Conservation (phyloP, 495 filamentous ascomycete genomes). For the Penicillium turbatum region DNA sequence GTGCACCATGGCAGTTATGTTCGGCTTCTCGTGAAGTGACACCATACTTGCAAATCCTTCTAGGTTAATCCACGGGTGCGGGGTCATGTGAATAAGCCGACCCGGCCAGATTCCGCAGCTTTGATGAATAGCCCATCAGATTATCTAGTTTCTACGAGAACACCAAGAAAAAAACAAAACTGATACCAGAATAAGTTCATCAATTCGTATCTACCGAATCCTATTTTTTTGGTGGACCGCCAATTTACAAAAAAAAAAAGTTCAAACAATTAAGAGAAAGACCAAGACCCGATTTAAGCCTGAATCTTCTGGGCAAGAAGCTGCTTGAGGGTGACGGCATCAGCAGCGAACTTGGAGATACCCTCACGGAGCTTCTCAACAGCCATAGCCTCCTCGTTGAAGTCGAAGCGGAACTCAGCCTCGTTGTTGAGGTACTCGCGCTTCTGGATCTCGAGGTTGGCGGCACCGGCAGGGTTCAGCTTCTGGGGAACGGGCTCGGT, state of each 20-base stretch:
- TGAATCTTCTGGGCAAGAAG: constrained; percentile 84
- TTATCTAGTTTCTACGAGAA: neutral
- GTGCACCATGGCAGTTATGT: neutral
- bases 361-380: constrained; percentile 98
- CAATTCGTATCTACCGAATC: constrained; percentile 42
- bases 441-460: constrained; percentile 72
- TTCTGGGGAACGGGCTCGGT: constrained; percentile 80
- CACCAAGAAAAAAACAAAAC: constrained; percentile 4
- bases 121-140: neutral
- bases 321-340: constrained; percentile 88
- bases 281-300: constrained; percentile 34
- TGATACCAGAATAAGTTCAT: constrained; percentile 18
- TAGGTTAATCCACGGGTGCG: constrained; percentile 12
- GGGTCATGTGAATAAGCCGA: constrained; percentile 28
- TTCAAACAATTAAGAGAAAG: constrained; percentile 18
- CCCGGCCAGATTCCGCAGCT: constrained; percentile 18
- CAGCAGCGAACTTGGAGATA: constrained; percentile 98
- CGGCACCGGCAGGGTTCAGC: constrained; percentile 67
- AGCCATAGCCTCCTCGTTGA: constrained; percentile 99
- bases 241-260: constrained; percentile 28
- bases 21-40: neutral
- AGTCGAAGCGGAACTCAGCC: constrained; percentile 90
- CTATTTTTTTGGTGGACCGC: constrained; percentile 28
- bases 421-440: constrained; percentile 88
- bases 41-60: neutral